These are phyloP conservation scores for Pulveroboletus sp. DNA, from an alignment of 768 basidiomycete genomes.

Conservation along the genomic window DNA sequence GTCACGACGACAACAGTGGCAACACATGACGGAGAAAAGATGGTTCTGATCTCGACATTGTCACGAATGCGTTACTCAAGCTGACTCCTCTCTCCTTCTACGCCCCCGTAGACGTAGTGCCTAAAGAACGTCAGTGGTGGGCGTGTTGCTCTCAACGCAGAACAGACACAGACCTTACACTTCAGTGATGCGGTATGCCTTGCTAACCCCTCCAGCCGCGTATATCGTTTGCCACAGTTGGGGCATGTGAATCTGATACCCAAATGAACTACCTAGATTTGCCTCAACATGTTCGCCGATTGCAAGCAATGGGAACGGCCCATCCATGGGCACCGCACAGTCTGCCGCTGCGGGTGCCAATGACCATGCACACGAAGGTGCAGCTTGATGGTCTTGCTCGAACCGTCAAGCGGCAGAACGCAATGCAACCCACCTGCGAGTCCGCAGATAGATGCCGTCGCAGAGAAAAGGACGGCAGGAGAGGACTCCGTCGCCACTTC, in stretches of 20 bases:
- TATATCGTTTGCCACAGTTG: constrained; percentile 5
- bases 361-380: constrained; percentile 11
- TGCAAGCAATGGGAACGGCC: constrained; percentile 2
- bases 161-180: not conserved
- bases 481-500: not conserved
- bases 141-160: not conserved
- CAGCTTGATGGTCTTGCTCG: not conserved
- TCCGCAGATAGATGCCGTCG: not conserved
- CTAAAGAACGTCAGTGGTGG: not conserved
- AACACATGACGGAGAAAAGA: not conserved
- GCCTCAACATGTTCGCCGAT: constrained; percentile 6
- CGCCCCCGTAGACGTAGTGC: not conserved
- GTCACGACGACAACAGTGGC: no score
- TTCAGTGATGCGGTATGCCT: not conserved
- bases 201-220: constrained; percentile 1
- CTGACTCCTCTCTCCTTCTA: no score
- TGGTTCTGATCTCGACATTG: not conserved
- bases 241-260: not conserved
- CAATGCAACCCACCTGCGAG: constrained; percentile 3
- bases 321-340: constrained; percentile 8
- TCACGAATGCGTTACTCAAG: no score
- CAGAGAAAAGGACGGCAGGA: not conserved
- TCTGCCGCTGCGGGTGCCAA: not conserved
- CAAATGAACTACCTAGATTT: constrained; percentile 7
- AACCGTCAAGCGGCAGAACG: not conserved